These are phyloP conservation scores for Colletotrichum lupini DNA, from an alignment of 2,329 filamentous ascomycete genomes.

Conservation along the genomic window DNA sequence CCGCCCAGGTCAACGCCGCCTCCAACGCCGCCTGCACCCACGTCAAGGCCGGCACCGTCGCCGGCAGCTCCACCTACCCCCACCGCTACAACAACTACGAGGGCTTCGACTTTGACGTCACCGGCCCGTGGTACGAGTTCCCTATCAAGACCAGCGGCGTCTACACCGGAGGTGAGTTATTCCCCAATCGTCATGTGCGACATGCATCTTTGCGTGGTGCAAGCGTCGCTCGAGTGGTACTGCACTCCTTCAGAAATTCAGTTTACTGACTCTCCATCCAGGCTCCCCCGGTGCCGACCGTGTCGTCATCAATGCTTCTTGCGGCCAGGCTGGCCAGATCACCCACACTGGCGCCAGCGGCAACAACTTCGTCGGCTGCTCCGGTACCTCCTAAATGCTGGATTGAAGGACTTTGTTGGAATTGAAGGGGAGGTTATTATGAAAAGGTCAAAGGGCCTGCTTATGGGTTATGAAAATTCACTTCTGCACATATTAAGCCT, in stretches of 20 bases:
- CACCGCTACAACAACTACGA: constrained; percentile 73
- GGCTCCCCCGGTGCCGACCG: constrained; percentile 75
- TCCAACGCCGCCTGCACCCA: constrained; percentile 63
- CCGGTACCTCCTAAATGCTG: constrained; percentile 1
- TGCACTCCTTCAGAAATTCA: background rate
- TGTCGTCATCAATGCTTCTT: constrained; percentile 70
- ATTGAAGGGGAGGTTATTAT: background rate
- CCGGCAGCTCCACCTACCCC: constrained; percentile 58
- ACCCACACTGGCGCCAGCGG: constrained; percentile 79
- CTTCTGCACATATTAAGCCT: background rate
- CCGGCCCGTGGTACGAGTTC: constrained; percentile 72
- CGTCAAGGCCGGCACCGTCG: constrained; percentile 51
- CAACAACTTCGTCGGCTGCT: constrained; percentile 71
- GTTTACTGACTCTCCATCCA: constrained; percentile 38
- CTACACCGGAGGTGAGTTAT: constrained; percentile 65
- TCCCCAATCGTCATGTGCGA: background rate
- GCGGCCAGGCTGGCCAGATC: constrained; percentile 70
- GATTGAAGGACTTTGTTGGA: background rate
- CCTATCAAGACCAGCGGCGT: constrained; percentile 66
- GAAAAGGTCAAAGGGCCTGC: background rate
- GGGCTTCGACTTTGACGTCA: constrained; percentile 68
- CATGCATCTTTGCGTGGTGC: background rate
- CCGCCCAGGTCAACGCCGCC: constrained; percentile 60
- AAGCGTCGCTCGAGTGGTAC: background rate
- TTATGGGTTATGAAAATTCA: background rate